Conservation (phyloP, 2,329 filamentous ascomycete genomes). For the Laburnicola sp. region DNA sequence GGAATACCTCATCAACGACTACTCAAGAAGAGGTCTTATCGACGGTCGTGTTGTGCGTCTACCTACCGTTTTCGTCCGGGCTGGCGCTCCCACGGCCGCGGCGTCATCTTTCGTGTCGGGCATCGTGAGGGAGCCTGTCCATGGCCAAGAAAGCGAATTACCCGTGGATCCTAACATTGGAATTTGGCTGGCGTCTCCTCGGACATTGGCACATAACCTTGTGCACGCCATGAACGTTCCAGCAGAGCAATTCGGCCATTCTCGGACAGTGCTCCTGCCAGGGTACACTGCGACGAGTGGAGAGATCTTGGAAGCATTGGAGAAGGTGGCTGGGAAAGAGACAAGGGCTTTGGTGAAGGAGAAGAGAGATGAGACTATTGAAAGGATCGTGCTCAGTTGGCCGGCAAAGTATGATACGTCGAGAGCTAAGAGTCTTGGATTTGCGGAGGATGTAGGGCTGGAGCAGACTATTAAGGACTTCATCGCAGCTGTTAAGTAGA, state of each 20-base stretch:
- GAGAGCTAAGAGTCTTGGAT: slow-evolving; percentile 55
- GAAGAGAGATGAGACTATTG: slow-evolving; percentile 50
- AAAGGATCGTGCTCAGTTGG: slow-evolving; percentile 57
- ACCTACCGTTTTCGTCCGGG: slow-evolving; percentile 61
- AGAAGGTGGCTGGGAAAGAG: slow-evolving; percentile 54
- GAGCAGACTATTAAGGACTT: too few species aligned
- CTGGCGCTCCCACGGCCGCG: slow-evolving; percentile 59
- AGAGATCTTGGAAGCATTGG: slow-evolving; percentile 58
- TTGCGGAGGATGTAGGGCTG: slow-evolving; percentile 50
- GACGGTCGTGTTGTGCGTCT: slow-evolving; percentile 60
- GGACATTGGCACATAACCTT: slow-evolving; percentile 56
- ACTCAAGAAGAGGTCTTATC: slow-evolving; percentile 59
- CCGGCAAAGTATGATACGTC: slow-evolving; percentile 57
- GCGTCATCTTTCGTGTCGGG: slow-evolving; percentile 62
- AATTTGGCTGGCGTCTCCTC: slow-evolving; percentile 59
- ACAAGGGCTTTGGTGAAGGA: slow-evolving; percentile 53
- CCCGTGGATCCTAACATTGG: slow-evolving; percentile 53
- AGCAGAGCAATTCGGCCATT: slow-evolving; percentile 47
- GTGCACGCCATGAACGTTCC: slow-evolving; percentile 42
- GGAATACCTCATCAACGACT: slow-evolving; percentile 59
- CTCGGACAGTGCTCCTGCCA: slow-evolving; percentile 42
- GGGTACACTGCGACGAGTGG: slow-evolving; percentile 50
- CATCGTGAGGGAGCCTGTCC: slow-evolving; percentile 64
- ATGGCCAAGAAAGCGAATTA: slow-evolving; percentile 53
- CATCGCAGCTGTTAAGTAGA: too few species aligned